Conservation (phyloP, 257 asterid species). For the Solanum stenotomum region DNA sequence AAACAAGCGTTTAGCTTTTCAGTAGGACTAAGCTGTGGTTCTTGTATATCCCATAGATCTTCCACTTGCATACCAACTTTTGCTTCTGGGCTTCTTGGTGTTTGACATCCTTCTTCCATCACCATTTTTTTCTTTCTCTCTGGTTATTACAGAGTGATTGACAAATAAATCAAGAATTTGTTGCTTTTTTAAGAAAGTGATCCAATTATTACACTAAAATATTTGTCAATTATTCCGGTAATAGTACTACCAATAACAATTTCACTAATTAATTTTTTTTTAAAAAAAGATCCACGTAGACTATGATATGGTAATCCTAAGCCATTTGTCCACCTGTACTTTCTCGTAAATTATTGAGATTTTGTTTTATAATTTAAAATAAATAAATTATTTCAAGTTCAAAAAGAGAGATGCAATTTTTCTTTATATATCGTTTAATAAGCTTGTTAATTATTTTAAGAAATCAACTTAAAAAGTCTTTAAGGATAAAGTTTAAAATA, state of each 20-base stretch:
- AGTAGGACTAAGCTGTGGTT: slow-evolving; percentile 83
- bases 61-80: slow-evolving; percentile 91
- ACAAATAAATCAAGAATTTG: neutral
- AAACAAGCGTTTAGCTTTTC: slow-evolving; percentile 97
- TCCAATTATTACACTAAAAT: neutral
- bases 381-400: too few relatives aligned
- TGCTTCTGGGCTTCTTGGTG: slow-evolving; percentile 98
- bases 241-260: neutral
- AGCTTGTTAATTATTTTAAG: too few relatives aligned
- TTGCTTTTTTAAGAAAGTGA: slow-evolving; percentile 6
- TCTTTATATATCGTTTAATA: too few relatives aligned
- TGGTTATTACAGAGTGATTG: neutral
- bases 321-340: neutral
- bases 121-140: slow-evolving; percentile 13
- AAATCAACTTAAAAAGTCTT: too few relatives aligned
- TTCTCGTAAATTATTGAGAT: too few relatives aligned
- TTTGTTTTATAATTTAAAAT: too few relatives aligned
- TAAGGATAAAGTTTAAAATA: neutral
- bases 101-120: slow-evolving; percentile 42
- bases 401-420: too few relatives aligned
- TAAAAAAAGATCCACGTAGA: neutral
- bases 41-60: slow-evolving; percentile 88
- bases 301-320: neutral
- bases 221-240: neutral
- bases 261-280: neutral